Percentiles rank a stretch among this genome's conserved stretches.
Conservation (phyloP, 2,329 filamentous ascomycete species). For the Cercospora sojina region DNA sequence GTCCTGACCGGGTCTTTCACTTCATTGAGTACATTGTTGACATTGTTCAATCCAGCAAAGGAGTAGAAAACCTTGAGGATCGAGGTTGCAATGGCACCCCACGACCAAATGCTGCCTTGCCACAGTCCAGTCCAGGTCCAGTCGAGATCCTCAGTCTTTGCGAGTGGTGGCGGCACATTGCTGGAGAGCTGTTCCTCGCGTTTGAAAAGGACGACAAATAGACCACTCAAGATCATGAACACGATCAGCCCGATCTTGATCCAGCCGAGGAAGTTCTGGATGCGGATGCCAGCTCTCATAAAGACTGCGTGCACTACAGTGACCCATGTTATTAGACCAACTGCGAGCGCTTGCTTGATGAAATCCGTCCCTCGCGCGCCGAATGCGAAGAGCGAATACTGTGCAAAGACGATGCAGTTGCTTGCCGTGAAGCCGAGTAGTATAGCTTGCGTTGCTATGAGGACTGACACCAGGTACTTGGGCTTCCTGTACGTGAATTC, state of each 20-base stretch:
- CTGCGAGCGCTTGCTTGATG: conserved; percentile 53
- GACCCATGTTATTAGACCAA: conserved; percentile 41
- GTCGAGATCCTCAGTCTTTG: conserved; percentile 8
- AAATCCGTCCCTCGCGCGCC: conserved; percentile 59
- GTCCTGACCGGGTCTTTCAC: conserved; percentile 67
- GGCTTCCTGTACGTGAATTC: conserved; percentile 67
- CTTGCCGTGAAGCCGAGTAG: conserved; percentile 66
- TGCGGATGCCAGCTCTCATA: conserved; percentile 38
- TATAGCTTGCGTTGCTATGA: conserved; percentile 64
- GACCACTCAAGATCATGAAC: conserved; percentile 43
- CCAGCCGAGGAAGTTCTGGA: conserved; percentile 44
- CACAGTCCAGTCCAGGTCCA: conserved; percentile 28
- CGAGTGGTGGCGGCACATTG: background rate
- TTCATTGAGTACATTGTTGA: conserved; percentile 70
- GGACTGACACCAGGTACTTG: conserved; percentile 61
- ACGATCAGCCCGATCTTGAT: conserved; percentile 42
- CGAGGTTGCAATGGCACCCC: conserved; percentile 64
- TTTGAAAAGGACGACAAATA: conserved; percentile 39
- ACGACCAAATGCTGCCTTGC: conserved; percentile 55
- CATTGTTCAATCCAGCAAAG: conserved; percentile 64
- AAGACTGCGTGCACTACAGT: conserved; percentile 43
- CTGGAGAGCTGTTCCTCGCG: conserved; percentile 15
- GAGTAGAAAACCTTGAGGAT: conserved; percentile 68
- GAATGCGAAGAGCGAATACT: conserved; percentile 42
- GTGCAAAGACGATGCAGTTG: conserved; percentile 52